Evolutionary conservation across 2,329 filamentous ascomycete species (phyloP).

Genomic region (Fusarium subtropicale): DNA sequence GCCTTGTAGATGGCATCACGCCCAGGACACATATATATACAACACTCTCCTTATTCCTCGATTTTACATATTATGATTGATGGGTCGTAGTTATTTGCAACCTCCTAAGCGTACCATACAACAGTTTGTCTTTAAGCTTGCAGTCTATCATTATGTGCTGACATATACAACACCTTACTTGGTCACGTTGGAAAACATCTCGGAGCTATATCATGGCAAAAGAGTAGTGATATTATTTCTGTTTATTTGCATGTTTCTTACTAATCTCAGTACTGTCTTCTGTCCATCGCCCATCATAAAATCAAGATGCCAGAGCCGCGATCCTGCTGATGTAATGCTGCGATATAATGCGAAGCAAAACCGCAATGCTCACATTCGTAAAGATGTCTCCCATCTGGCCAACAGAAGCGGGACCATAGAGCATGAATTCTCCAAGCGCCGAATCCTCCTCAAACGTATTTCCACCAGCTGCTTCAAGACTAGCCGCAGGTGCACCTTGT

Average conservation of each 20-base stretch:
- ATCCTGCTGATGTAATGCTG: slow-evolving; percentile 12
- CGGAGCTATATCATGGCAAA: no score
- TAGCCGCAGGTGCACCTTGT: neutral
- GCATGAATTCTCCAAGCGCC: neutral
- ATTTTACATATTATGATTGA: neutral
- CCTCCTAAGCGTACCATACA: fast-evolving
- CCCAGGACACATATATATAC: neutral
- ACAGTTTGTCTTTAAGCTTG: fast-evolving
- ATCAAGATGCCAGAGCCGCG: neutral
- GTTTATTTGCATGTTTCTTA: no score
- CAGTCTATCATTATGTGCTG: neutral
- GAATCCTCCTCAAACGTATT: neutral
- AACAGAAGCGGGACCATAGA: neutral
- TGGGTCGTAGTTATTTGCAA: fast-evolving
- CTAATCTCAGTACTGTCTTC: no score
- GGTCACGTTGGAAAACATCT: neutral
- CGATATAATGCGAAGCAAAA: slow-evolving; percentile 6
- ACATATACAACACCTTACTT: neutral
- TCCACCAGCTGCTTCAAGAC: neutral
- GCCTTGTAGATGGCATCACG: no score
- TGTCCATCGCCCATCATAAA: no score
- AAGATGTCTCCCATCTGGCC: neutral
- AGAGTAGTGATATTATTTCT: no score
- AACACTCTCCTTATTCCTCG: neutral
- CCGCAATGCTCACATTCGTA: neutral